These are phyloP conservation scores for Komagataella phaffii DNA, from an alignment of 805 yeast species.

Conservation along the genomic window DNA sequence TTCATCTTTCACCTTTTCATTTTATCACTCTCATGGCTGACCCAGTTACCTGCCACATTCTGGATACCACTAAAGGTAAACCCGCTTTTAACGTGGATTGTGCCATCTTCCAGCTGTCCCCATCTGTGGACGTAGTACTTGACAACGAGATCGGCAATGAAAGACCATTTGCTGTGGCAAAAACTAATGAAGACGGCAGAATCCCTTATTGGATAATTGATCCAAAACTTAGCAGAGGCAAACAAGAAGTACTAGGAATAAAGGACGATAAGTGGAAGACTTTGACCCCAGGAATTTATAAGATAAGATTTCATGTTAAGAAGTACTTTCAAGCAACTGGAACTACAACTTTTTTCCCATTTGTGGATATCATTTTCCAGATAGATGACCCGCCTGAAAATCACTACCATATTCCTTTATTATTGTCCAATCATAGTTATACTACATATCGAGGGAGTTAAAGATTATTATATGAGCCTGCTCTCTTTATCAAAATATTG, in stretches of 20 bases:
- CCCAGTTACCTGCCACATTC: constrained; percentile 81
- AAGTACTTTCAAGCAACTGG: constrained; percentile 35
- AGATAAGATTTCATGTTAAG: constrained; percentile 65
- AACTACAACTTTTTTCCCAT: constrained; percentile 63
- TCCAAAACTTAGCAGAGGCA: constrained; percentile 16
- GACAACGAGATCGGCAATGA: neutral
- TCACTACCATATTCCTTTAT: constrained; percentile 84
- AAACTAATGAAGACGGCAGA: constrained; percentile 75
- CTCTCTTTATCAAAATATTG: constrained; percentile 39
- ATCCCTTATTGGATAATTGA: constrained; percentile 50
- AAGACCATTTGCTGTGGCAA: constrained; percentile 49
- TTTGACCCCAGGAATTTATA: constrained; percentile 53
- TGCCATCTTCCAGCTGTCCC: constrained; percentile 32
- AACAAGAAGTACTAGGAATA: constrained; percentile 17
- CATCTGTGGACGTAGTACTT: constrained; percentile 4
- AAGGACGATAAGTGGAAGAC: constrained; percentile 23
- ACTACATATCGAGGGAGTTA: constrained; percentile 83
- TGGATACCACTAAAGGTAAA: constrained; percentile 72
- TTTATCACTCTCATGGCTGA: neutral
- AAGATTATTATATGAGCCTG: neutral
- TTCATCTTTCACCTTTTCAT: neutral
- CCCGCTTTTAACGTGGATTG: constrained; percentile 77
- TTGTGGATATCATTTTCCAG: constrained; percentile 66
- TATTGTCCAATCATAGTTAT: constrained; percentile 76
- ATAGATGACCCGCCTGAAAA: constrained; percentile 54